These are phyloP conservation scores for Eucalyptus marginata DNA, from an alignment of 345 rosid genomes.

Conservation along the genomic window DNA sequence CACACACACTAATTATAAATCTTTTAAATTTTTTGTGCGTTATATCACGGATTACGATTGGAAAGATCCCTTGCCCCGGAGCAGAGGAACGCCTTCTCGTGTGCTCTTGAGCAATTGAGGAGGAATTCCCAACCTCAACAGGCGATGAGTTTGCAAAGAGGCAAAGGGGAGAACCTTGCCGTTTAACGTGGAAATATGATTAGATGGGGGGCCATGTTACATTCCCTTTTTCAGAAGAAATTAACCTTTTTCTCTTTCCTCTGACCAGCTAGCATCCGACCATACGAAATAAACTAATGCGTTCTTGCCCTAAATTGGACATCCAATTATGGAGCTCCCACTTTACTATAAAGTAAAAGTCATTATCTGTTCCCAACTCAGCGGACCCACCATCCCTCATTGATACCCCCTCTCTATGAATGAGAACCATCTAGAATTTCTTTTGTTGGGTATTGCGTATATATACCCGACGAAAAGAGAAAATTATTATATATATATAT, in stretches of 20 bases:
- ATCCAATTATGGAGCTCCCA: not conserved
- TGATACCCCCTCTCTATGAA: not conserved
- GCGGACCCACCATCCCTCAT: not conserved
- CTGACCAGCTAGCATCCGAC: not conserved
- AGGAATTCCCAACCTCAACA: not conserved
- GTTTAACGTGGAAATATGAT: not conserved
- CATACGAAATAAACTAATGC: not conserved
- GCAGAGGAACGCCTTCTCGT: not conserved
- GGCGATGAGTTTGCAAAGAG: not conserved
- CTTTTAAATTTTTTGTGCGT: not conserved
- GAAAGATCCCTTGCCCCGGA: not conserved
- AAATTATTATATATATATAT: no score
- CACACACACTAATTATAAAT: not conserved
- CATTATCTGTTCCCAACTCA: not conserved
- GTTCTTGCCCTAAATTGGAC: not conserved
- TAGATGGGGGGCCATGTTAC: not conserved
- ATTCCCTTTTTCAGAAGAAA: not conserved
- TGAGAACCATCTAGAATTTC: not conserved
- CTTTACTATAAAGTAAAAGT: not conserved
- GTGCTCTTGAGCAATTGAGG: not conserved
- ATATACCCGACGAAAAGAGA: no score
- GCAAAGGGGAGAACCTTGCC: not conserved
- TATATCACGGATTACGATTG: not conserved
- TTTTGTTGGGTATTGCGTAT: not conserved
- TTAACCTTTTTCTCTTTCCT: not conserved